Conservation (phyloP, 306 rosid genomes). For the Trifolium fragiferum region DNA sequence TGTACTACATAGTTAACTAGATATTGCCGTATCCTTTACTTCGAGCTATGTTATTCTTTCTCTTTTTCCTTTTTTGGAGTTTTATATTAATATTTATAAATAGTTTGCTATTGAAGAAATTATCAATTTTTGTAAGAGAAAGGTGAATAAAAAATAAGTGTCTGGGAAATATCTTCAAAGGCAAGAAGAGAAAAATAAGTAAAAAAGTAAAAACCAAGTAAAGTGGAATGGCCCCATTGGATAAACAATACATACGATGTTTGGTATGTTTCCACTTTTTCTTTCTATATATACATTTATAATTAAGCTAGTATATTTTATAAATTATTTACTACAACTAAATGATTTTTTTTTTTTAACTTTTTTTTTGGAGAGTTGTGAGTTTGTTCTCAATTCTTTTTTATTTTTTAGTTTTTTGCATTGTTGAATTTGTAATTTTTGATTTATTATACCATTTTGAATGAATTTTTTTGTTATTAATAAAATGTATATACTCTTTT, state of each 20-base stretch:
- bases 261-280: conserved; percentile 14
- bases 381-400: too few relatives aligned
- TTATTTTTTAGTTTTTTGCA: too few relatives aligned
- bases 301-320: too few relatives aligned
- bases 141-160: background rate
- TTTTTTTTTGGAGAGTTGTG: too few relatives aligned
- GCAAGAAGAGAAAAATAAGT: conserved; percentile 22
- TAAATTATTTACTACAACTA: too few relatives aligned
- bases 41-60: background rate
- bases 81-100: background rate
- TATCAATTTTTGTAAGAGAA: background rate
- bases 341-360: too few relatives aligned
- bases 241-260: conserved; percentile 7
- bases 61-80: background rate
- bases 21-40: conserved; percentile 1
- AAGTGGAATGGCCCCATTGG: conserved; percentile 31
- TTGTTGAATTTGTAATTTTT: too few relatives aligned
- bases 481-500: too few relatives aligned
- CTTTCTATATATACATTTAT: background rate
- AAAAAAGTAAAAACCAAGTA: conserved; percentile 10
- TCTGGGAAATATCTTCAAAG: conserved; percentile 5
- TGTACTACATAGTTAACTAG: conserved; percentile 2
- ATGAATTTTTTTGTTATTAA: too few relatives aligned
- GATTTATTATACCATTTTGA: too few relatives aligned
- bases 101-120: background rate